Conservation (phyloP, 441 rosid genomes). For the Euphorbia schlechtendalii region DNA sequence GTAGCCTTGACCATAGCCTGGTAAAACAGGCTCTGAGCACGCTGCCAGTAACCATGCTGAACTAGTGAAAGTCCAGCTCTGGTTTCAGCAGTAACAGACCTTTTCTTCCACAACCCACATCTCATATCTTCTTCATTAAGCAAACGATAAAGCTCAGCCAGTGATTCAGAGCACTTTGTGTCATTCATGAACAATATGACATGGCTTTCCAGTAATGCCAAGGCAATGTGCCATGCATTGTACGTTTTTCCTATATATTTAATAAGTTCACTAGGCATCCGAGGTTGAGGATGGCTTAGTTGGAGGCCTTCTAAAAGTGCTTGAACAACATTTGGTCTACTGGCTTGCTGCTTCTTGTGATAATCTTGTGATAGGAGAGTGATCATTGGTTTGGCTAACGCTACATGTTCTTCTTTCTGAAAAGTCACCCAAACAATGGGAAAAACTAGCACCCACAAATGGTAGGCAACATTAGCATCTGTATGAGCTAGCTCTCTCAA, state of each 20-base stretch:
- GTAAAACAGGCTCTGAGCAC: slow-evolving; percentile 86
- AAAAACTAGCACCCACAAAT: slow-evolving; percentile 95
- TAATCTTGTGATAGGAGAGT: slow-evolving; percentile 80
- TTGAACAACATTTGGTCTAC: slow-evolving; percentile 97
- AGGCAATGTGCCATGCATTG: slow-evolving; percentile 96
- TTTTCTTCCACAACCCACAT: slow-evolving; percentile 96
- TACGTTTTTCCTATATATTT: slow-evolving; percentile 94
- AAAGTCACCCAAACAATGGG: slow-evolving; percentile 97
- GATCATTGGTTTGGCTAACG: slow-evolving; percentile 89
- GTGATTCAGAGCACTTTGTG: slow-evolving; percentile 80
- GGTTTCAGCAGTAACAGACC: slow-evolving; percentile 85
- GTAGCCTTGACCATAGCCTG: slow-evolving; percentile 98
- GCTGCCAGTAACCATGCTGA: slow-evolving; percentile 99
- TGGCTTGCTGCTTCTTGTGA: slow-evolving; percentile 91
- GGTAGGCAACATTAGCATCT: slow-evolving; percentile 95
- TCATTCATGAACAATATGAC: slow-evolving; percentile 87
- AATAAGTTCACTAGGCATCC: slow-evolving; percentile 97
- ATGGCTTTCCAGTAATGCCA: slow-evolving; percentile 90
- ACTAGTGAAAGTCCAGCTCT: slow-evolving; percentile 93
- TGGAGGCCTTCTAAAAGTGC: slow-evolving; percentile 99
- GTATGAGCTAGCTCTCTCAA: slow-evolving; percentile 90
- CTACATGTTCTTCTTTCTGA: slow-evolving; percentile 76
- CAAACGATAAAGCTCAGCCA: slow-evolving; percentile 92
- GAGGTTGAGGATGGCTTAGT: slow-evolving; percentile 98
- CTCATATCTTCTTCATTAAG: slow-evolving; percentile 98